A percentile compares a stretch with the other conserved stretches of the same genome.
Conservation (phyloP, 2,329 filamentous ascomycete genomes). For the Ophiostoma piceae region DNA sequence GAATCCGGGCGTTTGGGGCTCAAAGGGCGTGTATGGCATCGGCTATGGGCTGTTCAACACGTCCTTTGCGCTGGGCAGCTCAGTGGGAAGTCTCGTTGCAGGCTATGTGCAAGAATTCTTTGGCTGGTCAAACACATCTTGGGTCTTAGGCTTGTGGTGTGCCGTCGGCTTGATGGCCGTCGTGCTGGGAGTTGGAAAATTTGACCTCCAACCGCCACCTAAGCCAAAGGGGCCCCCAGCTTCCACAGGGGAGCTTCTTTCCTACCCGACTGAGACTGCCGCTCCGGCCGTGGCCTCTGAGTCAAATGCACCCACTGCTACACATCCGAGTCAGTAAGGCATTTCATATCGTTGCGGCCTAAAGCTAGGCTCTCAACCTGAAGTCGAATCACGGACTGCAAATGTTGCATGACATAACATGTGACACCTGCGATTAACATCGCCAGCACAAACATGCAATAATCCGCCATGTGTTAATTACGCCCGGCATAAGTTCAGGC, state of each 20-base stretch:
- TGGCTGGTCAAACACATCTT: slow-evolving; percentile 39
- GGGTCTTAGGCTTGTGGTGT: slow-evolving; percentile 38
- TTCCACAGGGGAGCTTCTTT: not conserved
- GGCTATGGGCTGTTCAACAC: slow-evolving; percentile 41
- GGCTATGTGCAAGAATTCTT: slow-evolving; percentile 37
- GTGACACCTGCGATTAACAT: too few relatives aligned
- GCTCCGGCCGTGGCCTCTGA: not conserved
- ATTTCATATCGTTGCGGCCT: not conserved
- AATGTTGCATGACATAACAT: not conserved
- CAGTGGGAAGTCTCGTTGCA: slow-evolving; percentile 34
- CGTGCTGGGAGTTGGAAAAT: slow-evolving; percentile 34
- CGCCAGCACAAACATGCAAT: not conserved
- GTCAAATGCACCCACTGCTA: not conserved
- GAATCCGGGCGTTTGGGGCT: slow-evolving; percentile 38
- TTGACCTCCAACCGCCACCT: slow-evolving; percentile 10
- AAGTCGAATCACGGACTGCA: not conserved
- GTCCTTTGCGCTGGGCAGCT: slow-evolving; percentile 39
- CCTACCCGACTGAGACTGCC: not conserved
- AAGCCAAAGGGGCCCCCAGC: not conserved
- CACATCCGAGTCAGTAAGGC: not conserved
- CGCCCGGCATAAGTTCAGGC: too few relatives aligned
- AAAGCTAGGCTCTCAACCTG: not conserved
- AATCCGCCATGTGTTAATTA: too few relatives aligned
- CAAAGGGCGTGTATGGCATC: slow-evolving; percentile 40
- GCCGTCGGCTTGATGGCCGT: slow-evolving; percentile 35